Base-by-base conservation (phyloP, 148 eudicot genomes). In the Vaccinium vitisidaea region DNA sequence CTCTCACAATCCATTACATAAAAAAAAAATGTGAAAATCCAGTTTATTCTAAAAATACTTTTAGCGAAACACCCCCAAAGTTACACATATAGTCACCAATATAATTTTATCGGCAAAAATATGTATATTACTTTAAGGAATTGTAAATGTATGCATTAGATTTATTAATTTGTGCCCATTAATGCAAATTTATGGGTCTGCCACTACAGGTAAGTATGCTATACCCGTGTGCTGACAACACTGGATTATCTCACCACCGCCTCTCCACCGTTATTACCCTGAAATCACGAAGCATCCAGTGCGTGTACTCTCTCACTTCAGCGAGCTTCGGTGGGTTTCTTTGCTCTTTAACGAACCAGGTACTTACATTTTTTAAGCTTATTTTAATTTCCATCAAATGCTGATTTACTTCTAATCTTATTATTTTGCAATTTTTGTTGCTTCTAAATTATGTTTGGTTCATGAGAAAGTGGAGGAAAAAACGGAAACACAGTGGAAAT, bases 271-370 rank as follows among this genome's bases (percentile, higher is more conserved):
- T 39, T 73, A 32, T 71, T 30, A 36, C 76, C 19, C 76, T 5
- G 76, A 73, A 73, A 39, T 73, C 48, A 39, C 77, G 77, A 73
- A 39, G 77, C 23, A 4, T 73, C 49, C 49, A 71, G 46, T 70
- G 18, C 13, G 73, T 71, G 19, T 71, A 1, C 39, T 23, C 36
- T 25, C 69, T 23, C 36, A 8, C 69, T 61, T 19, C 48, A 6
- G 48, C 8, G n/a, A 36, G 77, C 77, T 73, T 39, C 49, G 77
- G 49, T 73, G n/a, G 77, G 50, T 36, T 73, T 73, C 49, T 32
- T 27, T 71, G 76, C 48, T 73, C 16, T 32, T 6, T 36, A 73
- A 21, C 77, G 49, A 36, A 16, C 77, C 19, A 73, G 77, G 77
- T 73, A 36, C 77, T 16, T 6, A 8, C 4, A 15, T 63, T 13